phyloP scores from a whole-genome alignment of 805 yeast genomes.

The Monosporozyma aerobia region DNA sequence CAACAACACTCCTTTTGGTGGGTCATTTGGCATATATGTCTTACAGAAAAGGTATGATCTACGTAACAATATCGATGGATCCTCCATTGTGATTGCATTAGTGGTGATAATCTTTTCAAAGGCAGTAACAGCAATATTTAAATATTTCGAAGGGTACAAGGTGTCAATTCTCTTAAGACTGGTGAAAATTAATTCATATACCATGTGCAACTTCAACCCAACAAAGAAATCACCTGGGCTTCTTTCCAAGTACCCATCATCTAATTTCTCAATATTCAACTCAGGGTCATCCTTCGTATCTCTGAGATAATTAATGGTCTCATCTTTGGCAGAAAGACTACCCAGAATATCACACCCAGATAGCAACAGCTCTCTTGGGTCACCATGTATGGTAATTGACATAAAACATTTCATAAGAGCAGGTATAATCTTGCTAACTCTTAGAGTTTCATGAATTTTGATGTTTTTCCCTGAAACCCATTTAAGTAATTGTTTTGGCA shows the following conservation, averaged over 20 bases:
- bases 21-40: slow-evolving; percentile 43
- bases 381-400: slow-evolving; percentile 57
- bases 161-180: slow-evolving; percentile 56
- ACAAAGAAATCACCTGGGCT: slow-evolving; percentile 29
- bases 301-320: slow-evolving; percentile 6
- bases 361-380: slow-evolving; percentile 71
- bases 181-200: slow-evolving; percentile 55
- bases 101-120: slow-evolving; percentile 42
- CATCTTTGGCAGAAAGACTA: slow-evolving; percentile 11
- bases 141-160: slow-evolving; percentile 67
- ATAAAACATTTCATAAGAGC: slow-evolving; percentile 45
- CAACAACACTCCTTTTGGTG: slow-evolving; percentile 29
- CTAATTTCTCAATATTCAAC: slow-evolving; percentile 2
- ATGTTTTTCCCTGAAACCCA: slow-evolving; percentile 37
- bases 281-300: slow-evolving; percentile 4
- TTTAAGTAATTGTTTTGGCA: slow-evolving; percentile 58
- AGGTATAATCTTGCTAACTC: slow-evolving; percentile 26
- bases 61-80: slow-evolving; percentile 41
- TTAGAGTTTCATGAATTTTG: slow-evolving; percentile 23
- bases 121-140: slow-evolving; percentile 58
- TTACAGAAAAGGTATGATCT: slow-evolving; percentile 57
- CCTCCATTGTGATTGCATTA: slow-evolving; percentile 31
- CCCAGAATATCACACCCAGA: slow-evolving; percentile 57
- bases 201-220: slow-evolving; percentile 52
- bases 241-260: slow-evolving; percentile 10